These are phyloP conservation scores for Aspergillus japonicus DNA, from an alignment of 2,329 filamentous ascomycete genomes.

Conservation along the genomic window DNA sequence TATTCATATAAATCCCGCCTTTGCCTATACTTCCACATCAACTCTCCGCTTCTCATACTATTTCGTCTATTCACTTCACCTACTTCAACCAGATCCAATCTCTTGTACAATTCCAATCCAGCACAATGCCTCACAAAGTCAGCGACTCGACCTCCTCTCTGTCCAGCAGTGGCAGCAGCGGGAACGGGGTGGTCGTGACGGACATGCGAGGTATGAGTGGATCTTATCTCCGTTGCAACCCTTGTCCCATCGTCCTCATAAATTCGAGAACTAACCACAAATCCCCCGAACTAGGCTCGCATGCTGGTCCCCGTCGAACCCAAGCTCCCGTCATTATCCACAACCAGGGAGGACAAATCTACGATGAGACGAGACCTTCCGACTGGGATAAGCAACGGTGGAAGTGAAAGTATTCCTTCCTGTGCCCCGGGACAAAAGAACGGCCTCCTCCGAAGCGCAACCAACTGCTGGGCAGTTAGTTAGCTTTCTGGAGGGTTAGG, in stretches of 20 bases:
- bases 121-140: constrained; percentile 36
- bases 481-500: constrained; percentile 1
- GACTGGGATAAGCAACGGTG: constrained; percentile 42
- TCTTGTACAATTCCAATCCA: neutral
- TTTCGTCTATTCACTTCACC: neutral
- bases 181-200: constrained; percentile 29
- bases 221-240: neutral
- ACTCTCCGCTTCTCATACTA: neutral
- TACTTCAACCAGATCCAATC: neutral
- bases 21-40: neutral
- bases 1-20: constrained; percentile 11
- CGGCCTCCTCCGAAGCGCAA: constrained; percentile 3
- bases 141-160: constrained; percentile 39
- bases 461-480: constrained; percentile 20
- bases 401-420: constrained; percentile 25
- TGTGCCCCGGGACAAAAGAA: neutral
- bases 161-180: constrained; percentile 31
- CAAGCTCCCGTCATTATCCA: constrained; percentile 36
- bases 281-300: constrained; percentile 27
- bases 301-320: constrained; percentile 29
- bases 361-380: constrained; percentile 37
- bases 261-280: constrained; percentile 12
- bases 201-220: constrained; percentile 32
- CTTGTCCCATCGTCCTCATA: neutral
- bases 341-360: constrained; percentile 37